A percentile compares a stretch with the other conserved stretches of the same genome.
phyloP scores from a whole-genome alignment of 2,329 filamentous ascomycete genomes.

The Zalaria sp. region DNA sequence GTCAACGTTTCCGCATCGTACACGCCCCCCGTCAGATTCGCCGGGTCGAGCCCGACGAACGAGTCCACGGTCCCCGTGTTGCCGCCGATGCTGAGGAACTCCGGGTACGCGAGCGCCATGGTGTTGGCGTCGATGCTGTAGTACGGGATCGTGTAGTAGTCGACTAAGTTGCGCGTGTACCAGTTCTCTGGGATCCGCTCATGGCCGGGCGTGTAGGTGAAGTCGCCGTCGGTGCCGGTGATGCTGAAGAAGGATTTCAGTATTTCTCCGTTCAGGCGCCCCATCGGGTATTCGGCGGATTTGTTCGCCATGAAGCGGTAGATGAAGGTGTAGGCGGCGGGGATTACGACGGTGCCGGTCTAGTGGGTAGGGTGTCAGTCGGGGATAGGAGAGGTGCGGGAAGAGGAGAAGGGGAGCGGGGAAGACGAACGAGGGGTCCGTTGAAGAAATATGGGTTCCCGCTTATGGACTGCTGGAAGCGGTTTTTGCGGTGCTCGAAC shows the following conservation, averaged over 20 bases:
- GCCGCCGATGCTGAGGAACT: constrained; percentile 20
- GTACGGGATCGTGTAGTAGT: constrained; percentile 19
- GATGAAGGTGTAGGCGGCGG: constrained; percentile 17
- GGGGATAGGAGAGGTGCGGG: too few relatives aligned
- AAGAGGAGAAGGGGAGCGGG: too few relatives aligned
- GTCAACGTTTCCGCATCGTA: constrained; percentile 27
- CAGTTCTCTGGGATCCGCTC: constrained; percentile 29
- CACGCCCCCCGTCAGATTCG: constrained; percentile 24
- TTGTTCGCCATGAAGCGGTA: constrained; percentile 26
- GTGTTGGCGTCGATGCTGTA: constrained; percentile 9
- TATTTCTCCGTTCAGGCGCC: constrained; percentile 20
- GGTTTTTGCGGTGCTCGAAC: constrained; percentile 12
- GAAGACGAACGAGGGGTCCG: constrained; percentile 7
- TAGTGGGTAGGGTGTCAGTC: too few relatives aligned
- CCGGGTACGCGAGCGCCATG: constrained; percentile 14
- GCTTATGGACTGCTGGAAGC: constrained; percentile 15
- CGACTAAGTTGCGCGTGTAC: constrained; percentile 16
- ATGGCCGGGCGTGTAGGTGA: constrained; percentile 18
- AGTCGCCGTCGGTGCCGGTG: constrained; percentile 16
- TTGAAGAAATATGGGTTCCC: constrained; percentile 16
- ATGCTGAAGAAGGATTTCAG: constrained; percentile 27
- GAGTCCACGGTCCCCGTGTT: constrained; percentile 20
- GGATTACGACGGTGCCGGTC: constrained; percentile 6
- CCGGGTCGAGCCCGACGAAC: constrained; percentile 21
- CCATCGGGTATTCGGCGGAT: constrained; percentile 22